phyloP scores from a whole-genome alignment of 805 yeast species.

The Nakazawaea holstii region DNA sequence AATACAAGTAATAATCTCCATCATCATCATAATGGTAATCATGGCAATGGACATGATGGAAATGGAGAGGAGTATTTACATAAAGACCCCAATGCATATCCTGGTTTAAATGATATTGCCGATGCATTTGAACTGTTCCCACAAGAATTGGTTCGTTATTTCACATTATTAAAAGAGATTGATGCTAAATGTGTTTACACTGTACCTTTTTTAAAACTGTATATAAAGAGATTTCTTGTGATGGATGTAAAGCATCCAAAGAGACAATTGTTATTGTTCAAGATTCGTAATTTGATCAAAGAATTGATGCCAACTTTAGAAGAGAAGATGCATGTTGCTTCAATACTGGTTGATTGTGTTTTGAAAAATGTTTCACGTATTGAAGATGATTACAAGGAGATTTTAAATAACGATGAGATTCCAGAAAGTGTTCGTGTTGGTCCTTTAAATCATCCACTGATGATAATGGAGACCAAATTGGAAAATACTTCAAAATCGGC shows the following conservation, averaged over 20 bases:
- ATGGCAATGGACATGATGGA: neutral
- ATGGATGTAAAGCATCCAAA: slow-evolving; percentile 31
- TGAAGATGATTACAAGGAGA: slow-evolving; percentile 74
- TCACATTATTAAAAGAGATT: slow-evolving; percentile 85
- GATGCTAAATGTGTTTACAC: slow-evolving; percentile 87
- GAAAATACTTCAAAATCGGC: slow-evolving; percentile 51
- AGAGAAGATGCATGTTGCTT: slow-evolving; percentile 96
- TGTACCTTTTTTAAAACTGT: slow-evolving; percentile 57
- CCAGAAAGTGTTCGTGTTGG: slow-evolving; percentile 78
- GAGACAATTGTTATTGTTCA: slow-evolving; percentile 29
- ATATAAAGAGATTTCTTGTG: slow-evolving; percentile 43
- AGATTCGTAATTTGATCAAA: slow-evolving; percentile 40
- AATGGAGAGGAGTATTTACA: neutral
- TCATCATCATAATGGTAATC: neutral
- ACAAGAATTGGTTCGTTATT: slow-evolving; percentile 70
- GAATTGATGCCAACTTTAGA: slow-evolving; percentile 90
- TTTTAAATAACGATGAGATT: slow-evolving; percentile 68
- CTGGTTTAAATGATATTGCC: slow-evolving; percentile 86
- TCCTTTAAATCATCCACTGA: slow-evolving; percentile 86
- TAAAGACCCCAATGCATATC: slow-evolving; percentile 40
- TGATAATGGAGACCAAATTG: slow-evolving; percentile 52
- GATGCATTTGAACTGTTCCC: slow-evolving; percentile 94
- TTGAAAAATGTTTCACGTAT: slow-evolving; percentile 64
- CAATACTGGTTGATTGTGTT: slow-evolving; percentile 78
- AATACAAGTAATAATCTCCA: too few species aligned